These are phyloP conservation scores for Dendrostoma leiphaemia DNA, from an alignment of 2,329 filamentous ascomycete species.

Conservation along the genomic window DNA sequence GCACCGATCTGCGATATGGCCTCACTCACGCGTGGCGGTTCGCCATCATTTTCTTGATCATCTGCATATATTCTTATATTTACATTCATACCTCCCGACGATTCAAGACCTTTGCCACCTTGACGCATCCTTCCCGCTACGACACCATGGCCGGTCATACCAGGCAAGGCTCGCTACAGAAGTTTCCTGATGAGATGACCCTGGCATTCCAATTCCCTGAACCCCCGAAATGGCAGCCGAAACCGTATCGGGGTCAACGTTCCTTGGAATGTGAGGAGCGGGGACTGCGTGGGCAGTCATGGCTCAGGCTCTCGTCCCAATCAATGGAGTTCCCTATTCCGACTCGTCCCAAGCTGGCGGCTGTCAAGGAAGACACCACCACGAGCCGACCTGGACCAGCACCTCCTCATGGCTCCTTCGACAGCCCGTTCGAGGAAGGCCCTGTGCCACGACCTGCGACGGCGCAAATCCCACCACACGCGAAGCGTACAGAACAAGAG, in stretches of 20 bases:
- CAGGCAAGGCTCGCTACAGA: not conserved
- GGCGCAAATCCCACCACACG: conserved; percentile 11
- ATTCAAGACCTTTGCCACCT: conserved; percentile 19
- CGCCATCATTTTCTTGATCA: conserved; percentile 37
- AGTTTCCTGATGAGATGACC: not conserved
- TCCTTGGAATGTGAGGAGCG: not conserved
- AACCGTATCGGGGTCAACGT: not conserved
- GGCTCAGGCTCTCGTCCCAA: not conserved
- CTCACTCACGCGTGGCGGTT: conserved; percentile 46
- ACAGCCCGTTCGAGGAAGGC: conserved; percentile 6
- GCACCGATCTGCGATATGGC: conserved; percentile 38
- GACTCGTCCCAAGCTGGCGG: not conserved
- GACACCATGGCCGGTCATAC: not conserved
- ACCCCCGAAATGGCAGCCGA: too few species aligned
- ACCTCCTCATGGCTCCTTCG: too few species aligned
- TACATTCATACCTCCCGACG: conserved; percentile 32
- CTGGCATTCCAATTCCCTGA: too few species aligned
- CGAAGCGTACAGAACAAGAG: conserved; percentile 22
- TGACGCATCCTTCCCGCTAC: not conserved
- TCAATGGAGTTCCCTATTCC: not conserved
- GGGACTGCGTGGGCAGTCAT: not conserved
- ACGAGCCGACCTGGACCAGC: not conserved
- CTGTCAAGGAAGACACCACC: not conserved
- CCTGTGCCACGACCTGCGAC: conserved; percentile 6
- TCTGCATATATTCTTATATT: conserved; percentile 41